phyloP scores from a whole-genome alignment of 1,284 basidiomycete species.

The Meira nashicola region DNA sequence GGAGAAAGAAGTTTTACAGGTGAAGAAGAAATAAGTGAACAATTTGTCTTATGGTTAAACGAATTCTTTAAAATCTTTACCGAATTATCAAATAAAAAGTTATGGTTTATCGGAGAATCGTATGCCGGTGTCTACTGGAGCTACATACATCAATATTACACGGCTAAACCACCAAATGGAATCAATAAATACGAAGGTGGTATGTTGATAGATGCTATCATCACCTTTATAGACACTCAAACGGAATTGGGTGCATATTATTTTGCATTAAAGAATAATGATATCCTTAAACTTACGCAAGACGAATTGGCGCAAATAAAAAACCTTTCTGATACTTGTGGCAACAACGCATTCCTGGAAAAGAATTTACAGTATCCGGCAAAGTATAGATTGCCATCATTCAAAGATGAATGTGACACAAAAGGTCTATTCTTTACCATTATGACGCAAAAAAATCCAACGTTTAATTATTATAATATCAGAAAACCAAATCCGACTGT shows the following conservation, averaged over 20 bases:
- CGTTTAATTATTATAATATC: conserved; percentile 23
- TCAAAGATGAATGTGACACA: neutral
- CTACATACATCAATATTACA: neutral
- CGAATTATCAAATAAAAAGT: conserved; percentile 25
- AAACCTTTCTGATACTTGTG: neutral
- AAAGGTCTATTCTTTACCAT: too few relatives aligned
- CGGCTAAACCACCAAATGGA: conserved; percentile 14
- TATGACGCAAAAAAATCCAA: conserved; percentile 20
- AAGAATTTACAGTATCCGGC: neutral
- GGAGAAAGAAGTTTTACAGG: conserved; percentile 63
- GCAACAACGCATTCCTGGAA: neutral
- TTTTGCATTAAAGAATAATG: neutral
- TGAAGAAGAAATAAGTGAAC: conserved; percentile 47
- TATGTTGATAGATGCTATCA: neutral
- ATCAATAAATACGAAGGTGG: conserved; percentile 29
- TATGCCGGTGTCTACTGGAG: conserved; percentile 85
- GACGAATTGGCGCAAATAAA: neutral
- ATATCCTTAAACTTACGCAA: neutral
- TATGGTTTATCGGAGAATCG: conserved; percentile 56
- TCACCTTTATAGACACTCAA: neutral
- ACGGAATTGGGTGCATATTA: neutral
- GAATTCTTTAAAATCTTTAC: conserved; percentile 34
- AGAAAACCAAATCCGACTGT: neutral
- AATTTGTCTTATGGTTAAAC: conserved; percentile 48
- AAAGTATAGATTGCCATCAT: neutral